Conservation (phyloP, 2,329 filamentous ascomycete genomes). For the Monilinia polystroma region DNA sequence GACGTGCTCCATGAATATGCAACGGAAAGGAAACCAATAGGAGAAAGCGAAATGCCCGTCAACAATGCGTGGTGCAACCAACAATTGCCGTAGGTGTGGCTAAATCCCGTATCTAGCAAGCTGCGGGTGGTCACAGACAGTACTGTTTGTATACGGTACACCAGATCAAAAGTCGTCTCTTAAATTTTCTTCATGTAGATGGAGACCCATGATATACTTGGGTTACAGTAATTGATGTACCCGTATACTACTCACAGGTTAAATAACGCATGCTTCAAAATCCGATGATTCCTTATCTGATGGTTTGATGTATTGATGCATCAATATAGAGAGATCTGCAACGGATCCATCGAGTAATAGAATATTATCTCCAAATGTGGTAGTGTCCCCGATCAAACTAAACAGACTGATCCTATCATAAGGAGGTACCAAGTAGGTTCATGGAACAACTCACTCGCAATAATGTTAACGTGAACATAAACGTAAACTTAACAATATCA, state of each 20-base stretch:
- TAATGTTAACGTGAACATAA: too few relatives aligned
- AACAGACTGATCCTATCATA: background rate
- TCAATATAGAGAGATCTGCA: background rate
- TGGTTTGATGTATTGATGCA: background rate
- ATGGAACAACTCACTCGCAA: too few relatives aligned
- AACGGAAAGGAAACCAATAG: background rate
- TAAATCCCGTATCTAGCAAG: background rate
- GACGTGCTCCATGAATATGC: background rate
- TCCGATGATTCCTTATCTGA: too few relatives aligned
- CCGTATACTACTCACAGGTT: background rate
- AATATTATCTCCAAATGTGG: constrained; percentile 14
- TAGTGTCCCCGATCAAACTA: background rate
- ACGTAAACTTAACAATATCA: background rate
- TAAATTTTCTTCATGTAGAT: too few relatives aligned
- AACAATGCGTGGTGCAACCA: background rate
- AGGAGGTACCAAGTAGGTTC: background rate
- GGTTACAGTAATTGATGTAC: too few relatives aligned
- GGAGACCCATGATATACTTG: too few relatives aligned
- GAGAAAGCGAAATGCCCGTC: background rate
- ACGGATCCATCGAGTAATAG: background rate
- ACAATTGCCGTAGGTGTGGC: too few relatives aligned
- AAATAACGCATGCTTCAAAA: background rate
- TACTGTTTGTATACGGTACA: too few relatives aligned
- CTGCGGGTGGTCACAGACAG: too few relatives aligned
- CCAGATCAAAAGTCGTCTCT: too few relatives aligned